These are phyloP conservation scores for Zymoseptoria crescenta DNA, from an alignment of 2,329 filamentous ascomycete genomes.

Conservation along the genomic window DNA sequence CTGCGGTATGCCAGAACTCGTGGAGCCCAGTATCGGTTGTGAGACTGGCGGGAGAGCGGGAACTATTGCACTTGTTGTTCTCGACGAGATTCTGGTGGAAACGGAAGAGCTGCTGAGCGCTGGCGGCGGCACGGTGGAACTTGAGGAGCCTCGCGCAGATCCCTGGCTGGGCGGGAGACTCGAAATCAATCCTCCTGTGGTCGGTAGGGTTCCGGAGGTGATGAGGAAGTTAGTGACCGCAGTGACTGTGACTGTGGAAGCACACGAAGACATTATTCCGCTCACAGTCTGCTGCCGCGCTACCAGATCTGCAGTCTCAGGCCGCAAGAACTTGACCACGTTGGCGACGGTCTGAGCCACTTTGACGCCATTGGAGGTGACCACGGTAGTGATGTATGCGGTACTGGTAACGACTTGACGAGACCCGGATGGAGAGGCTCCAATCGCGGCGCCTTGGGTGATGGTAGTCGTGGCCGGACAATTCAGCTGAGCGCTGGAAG, in stretches of 20 bases:
- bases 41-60: too few species aligned
- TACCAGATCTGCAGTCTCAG: neutral
- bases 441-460: neutral
- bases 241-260: constrained; percentile 1
- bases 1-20: neutral
- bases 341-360: neutral
- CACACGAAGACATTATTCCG: neutral
- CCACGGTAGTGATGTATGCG: neutral
- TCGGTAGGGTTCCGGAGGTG: neutral
- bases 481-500: neutral
- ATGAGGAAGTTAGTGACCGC: neutral
- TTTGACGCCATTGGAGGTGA: neutral
- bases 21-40: neutral
- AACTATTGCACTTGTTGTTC: neutral
- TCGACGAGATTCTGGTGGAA: neutral
- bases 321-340: neutral
- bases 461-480: neutral
- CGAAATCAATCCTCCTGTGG: neutral
- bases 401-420: neutral
- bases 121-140: neutral
- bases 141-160: neutral
- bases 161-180: neutral
- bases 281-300: neutral
- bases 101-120: neutral
- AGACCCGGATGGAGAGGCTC: neutral